A percentile compares a stretch with the other conserved stretches of the same genome.
phyloP scores from a whole-genome alignment of 1,139 yeast species.

The Yueomyces sp. region DNA sequence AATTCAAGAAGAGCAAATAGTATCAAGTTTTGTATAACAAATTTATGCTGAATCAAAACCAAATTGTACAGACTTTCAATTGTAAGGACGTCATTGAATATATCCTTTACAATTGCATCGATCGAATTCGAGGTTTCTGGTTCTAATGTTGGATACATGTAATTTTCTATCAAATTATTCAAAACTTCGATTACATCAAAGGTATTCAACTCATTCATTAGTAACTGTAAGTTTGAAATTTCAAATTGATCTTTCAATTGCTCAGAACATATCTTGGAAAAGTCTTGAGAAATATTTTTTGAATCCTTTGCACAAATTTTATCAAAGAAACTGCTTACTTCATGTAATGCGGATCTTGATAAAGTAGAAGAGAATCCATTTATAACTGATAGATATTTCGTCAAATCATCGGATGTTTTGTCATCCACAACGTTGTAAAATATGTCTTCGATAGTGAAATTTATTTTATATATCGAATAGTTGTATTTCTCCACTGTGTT shows the following conservation, averaged over 20 bases:
- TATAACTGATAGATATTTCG: slow-evolving; percentile 13
- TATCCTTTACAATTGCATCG: slow-evolving; percentile 11
- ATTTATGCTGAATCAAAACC: slow-evolving; percentile 13
- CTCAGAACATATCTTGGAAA: slow-evolving; percentile 18
- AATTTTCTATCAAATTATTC: slow-evolving; percentile 16
- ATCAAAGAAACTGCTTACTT: slow-evolving; percentile 10
- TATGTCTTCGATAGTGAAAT: slow-evolving; percentile 15
- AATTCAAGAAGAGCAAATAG: slow-evolving; percentile 20
- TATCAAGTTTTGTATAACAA: slow-evolving; percentile 15
- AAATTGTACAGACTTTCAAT: slow-evolving; percentile 17
- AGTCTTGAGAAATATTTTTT: slow-evolving; percentile 2
- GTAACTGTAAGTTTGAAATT: slow-evolving; percentile 16
- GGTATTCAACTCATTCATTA: slow-evolving; percentile 24
- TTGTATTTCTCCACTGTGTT: slow-evolving; percentile 16
- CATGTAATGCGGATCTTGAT: slow-evolving; percentile 9
- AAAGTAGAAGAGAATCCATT: slow-evolving; percentile 17
- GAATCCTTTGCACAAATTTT: slow-evolving; percentile 15
- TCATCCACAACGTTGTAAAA: slow-evolving; percentile 11
- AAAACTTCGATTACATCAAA: slow-evolving; percentile 18
- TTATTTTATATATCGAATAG: slow-evolving; percentile 18
- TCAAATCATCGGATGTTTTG: slow-evolving; percentile 7
- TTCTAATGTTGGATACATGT: slow-evolving; percentile 5
- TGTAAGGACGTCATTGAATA: slow-evolving; percentile 9
- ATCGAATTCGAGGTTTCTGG: slow-evolving; percentile 7
- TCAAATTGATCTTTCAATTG: slow-evolving; percentile 23